phyloP scores from a whole-genome alignment of 495 filamentous ascomycete genomes.

The Cudoniella acicularis region DNA sequence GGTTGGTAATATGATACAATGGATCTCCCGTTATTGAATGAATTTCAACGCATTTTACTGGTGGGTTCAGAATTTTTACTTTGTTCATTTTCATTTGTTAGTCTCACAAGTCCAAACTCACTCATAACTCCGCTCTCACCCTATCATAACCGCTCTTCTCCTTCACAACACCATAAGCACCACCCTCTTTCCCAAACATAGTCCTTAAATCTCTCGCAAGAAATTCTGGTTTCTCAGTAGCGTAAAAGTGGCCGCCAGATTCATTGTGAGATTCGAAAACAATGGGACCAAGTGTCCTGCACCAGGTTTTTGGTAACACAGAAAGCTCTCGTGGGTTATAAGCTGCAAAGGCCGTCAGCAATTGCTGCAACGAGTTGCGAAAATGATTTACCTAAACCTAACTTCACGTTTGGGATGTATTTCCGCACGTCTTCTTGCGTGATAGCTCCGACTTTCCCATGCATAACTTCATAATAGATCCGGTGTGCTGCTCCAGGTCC shows the following conservation, averaged over 20 bases:
- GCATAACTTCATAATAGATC: constrained; percentile 56
- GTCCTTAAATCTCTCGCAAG: constrained; percentile 20
- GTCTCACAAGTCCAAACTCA: too few species aligned
- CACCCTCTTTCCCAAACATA: constrained; percentile 42
- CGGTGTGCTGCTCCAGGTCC: constrained; percentile 52
- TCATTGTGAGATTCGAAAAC: constrained; percentile 52
- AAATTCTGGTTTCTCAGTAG: constrained; percentile 52
- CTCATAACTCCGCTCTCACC: constrained; percentile 12
- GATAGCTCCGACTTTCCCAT: constrained; percentile 7
- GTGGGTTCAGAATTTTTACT: too few species aligned
- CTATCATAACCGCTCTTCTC: constrained; percentile 21
- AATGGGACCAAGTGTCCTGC: constrained; percentile 42
- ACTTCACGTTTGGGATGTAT: constrained; percentile 13
- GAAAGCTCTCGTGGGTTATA: constrained; percentile 22
- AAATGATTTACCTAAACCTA: constrained; percentile 16
- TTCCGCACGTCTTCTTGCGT: constrained; percentile 1
- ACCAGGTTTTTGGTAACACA: constrained; percentile 17
- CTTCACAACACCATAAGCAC: constrained; percentile 31
- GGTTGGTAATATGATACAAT: too few species aligned
- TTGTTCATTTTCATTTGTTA: too few species aligned
- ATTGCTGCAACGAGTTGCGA: not conserved
- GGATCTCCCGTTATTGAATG: too few species aligned
- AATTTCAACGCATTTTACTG: too few species aligned
- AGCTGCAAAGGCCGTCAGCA: constrained; percentile 2
- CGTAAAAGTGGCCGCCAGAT: constrained; percentile 60